Percentiles rank a stretch among this genome's conserved stretches.
phyloP scores from a whole-genome alignment of 2,329 filamentous ascomycete species.

The Scedosporium minutisporum region DNA sequence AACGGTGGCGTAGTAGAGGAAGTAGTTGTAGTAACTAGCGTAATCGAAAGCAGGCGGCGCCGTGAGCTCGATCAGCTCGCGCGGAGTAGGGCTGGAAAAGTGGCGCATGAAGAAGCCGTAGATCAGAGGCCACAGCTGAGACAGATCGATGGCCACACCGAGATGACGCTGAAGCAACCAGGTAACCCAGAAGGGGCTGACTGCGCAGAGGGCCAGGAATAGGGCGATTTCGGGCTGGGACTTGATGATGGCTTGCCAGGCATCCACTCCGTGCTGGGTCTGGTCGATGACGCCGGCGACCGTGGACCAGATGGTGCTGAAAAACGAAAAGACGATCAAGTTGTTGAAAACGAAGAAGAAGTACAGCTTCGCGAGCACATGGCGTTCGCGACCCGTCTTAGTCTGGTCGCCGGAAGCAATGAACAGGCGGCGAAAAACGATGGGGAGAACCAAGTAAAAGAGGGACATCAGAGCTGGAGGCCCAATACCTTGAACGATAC shows the following conservation, averaged over 20 bases:
- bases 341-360: conserved; percentile 98
- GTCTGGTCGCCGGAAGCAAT: conserved; percentile 78
- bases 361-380: conserved; percentile 85
- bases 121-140: conserved; percentile 75
- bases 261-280: conserved; percentile 45
- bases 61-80: conserved; percentile 84
- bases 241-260: conserved; percentile 59
- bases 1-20: conserved; percentile 87
- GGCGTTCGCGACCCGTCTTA: conserved; percentile 84
- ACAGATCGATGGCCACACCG: conserved; percentile 87
- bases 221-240: conserved; percentile 53
- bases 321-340: conserved; percentile 84
- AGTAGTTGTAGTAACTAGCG: conserved; percentile 96
- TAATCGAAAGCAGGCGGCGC: conserved; percentile 92
- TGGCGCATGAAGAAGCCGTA: conserved; percentile 78
- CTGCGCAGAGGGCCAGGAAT: conserved; percentile 66
- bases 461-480: conserved; percentile 81
- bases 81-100: conserved; percentile 78
- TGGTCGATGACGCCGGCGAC: conserved; percentile 54
- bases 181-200: conserved; percentile 89
- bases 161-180: conserved; percentile 89
- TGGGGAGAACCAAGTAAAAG: conserved; percentile 78
- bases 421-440: conserved; percentile 81
- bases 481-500: conserved; percentile 81
- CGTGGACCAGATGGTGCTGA: conserved; percentile 72